Evolutionary conservation across 169 alveolate genomes (phyloP).

Genomic region (Hammondia hammondi): DNA sequence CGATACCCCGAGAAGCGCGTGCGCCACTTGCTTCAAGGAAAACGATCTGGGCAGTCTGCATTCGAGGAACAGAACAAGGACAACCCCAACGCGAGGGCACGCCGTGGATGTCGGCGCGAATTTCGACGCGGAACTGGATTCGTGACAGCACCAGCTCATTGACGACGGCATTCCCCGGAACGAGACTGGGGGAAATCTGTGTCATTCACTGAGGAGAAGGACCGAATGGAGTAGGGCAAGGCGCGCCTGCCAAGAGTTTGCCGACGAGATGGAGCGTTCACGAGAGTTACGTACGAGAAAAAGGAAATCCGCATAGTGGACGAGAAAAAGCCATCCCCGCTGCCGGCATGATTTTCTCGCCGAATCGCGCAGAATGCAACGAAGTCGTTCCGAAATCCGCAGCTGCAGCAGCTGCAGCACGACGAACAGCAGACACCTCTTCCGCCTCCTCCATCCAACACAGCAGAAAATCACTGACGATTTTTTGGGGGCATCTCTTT

Average conservation of each 20-base stretch:
- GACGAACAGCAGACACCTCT: constrained; percentile 22
- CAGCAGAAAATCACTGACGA: background rate
- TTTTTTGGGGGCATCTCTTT: background rate
- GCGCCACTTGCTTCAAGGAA: background rate
- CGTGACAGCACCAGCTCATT: background rate
- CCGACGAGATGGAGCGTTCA: background rate
- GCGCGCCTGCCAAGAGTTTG: background rate
- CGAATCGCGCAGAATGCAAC: background rate
- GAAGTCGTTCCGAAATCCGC: constrained; percentile 8
- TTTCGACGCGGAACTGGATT: background rate
- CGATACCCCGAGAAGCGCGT: background rate
- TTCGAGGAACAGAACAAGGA: background rate
- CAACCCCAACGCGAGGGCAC: background rate
- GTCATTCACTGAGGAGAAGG: background rate
- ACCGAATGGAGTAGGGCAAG: background rate
- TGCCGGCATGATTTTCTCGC: constrained; percentile 13
- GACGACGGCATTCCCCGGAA: background rate
- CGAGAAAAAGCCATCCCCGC: background rate
- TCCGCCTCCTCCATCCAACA: constrained; percentile 33
- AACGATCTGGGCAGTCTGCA: background rate
- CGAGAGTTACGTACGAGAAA: background rate
- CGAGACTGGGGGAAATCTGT: background rate
- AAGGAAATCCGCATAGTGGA: background rate
- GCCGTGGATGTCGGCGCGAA: background rate
- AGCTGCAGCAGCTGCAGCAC: constrained; percentile 43